Percentiles rank a stretch among this genome's conserved stretches.
These are phyloP conservation scores for Alliaria petiolata DNA, from an alignment of 345 rosid species.

Conservation along the genomic window DNA sequence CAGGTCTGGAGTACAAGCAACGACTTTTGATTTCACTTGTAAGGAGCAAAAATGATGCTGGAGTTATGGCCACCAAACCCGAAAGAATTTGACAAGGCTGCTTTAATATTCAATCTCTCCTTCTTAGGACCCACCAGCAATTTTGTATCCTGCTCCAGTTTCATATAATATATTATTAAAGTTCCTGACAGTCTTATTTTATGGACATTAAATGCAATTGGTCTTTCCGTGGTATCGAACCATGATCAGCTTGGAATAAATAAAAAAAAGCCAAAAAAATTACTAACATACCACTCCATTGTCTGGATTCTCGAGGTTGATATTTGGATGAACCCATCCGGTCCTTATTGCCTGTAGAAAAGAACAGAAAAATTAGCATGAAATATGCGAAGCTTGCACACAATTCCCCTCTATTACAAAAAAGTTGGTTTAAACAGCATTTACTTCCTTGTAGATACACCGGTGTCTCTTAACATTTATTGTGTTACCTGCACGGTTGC, in stretches of 20 bases:
- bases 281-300: conserved; percentile 58
- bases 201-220: neutral
- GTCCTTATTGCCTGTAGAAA: conserved; percentile 73
- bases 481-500: conserved; percentile 73
- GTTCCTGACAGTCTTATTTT: neutral
- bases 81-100: conserved; percentile 84
- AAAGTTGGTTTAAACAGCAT: neutral
- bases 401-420: neutral
- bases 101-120: conserved; percentile 77
- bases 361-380: conserved; percentile 9
- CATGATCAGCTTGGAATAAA: neutral
- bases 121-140: conserved; percentile 80
- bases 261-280: neutral
- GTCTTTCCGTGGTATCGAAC: neutral
- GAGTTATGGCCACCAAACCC: conserved; percentile 98
- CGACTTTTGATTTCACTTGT: conserved; percentile 42
- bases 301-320: conserved; percentile 87
- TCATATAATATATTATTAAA: neutral
- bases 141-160: conserved; percentile 51
- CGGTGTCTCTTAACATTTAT: neutral
- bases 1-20: conserved; percentile 17
- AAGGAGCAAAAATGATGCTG: conserved; percentile 90
- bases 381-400: neutral
- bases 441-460: neutral
- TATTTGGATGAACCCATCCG: conserved; percentile 95